Base-by-base conservation (phyloP, 768 basidiomycete genomes). In the Rhizopogon roseolus region DNA sequence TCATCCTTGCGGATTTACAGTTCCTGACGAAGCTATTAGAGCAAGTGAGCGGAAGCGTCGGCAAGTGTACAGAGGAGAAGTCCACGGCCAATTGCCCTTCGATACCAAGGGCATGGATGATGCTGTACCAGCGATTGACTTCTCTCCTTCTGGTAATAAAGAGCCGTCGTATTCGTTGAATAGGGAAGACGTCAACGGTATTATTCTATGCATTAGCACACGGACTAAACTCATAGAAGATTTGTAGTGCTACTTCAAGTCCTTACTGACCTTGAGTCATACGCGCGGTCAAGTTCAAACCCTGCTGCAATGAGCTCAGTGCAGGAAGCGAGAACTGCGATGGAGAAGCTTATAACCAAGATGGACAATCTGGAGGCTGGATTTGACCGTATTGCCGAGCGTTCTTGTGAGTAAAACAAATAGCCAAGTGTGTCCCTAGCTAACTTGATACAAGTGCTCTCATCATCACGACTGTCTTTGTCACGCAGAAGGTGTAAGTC, bases 81-180 rank as follows among this genome's bases (percentile, higher is more conserved):
- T 90, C 11, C 81, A 90, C 56, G 89, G 89, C 0, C 86, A 91
- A 60, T 75, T 98, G 5, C 97, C 97, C 0, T 98, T 94, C 65
- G 87, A 90, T 37, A 80, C 86, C 3, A 76, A 78, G 48, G 89
- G 88, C 3, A 82, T 97, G 81, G 88, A 91, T 36, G 90, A 88
- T 57, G 74, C 85, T 2, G 86, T 89, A 3, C 90, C 90, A 0
- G 77, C 75, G 6, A 81, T 94, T 58, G 93, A 94, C 61, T 86
- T 94, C 62, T 84, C 86, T 1, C 85, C 89, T 0, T 76, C 77
- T 1, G 87, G 86, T 38, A 81, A 76, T 50, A 73, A 71, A 11
- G 87, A 92, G 41, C 73, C 74, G 0, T 67, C 77, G 0, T 89
- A 93, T 65, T 78, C 82, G 0, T 68, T 98, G 9, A 85, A 86